Percentiles rank a stretch among this genome's conserved stretches.
These are phyloP conservation scores for Aspergillus glaucus DNA, from an alignment of 2,329 filamentous ascomycete species.

Conservation along the genomic window DNA sequence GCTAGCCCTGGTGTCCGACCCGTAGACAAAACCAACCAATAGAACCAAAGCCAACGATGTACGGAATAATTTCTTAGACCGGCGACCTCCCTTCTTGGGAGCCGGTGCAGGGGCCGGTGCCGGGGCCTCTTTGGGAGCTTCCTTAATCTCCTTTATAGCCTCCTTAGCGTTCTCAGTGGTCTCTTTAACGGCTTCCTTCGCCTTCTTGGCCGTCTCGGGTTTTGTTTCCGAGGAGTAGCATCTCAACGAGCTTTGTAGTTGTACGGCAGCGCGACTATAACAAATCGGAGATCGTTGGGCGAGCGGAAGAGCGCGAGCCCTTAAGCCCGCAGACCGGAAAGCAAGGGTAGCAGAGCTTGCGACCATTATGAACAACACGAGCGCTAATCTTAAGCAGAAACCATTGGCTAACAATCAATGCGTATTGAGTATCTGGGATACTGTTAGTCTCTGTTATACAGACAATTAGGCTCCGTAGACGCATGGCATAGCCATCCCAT, in stretches of 20 bases:
- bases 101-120: conserved; percentile 5
- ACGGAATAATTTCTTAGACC: conserved; percentile 33
- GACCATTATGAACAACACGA: conserved; percentile 13
- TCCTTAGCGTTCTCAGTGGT: conserved; percentile 4
- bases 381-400: not conserved
- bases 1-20: conserved; percentile 68
- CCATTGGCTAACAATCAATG: not conserved
- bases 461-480: too few species aligned
- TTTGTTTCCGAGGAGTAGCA: conserved; percentile 17
- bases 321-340: conserved; percentile 18
- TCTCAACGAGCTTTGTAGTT: conserved; percentile 11
- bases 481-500: too few species aligned
- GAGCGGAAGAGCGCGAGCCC: conserved; percentile 16
- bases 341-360: conserved; percentile 18
- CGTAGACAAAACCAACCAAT: conserved; percentile 56
- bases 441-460: too few species aligned
- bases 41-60: conserved; percentile 48
- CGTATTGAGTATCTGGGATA: too few species aligned
- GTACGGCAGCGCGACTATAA: conserved; percentile 9
- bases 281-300: conserved; percentile 17
- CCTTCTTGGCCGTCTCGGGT: not conserved
- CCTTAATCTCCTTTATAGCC: conserved; percentile 10
- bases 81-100: conserved; percentile 24
- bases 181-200: not conserved
- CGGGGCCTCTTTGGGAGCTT: conserved; percentile 9